A percentile compares a stretch with the other conserved stretches of the same genome.
These are phyloP conservation scores for Aspergillus affinis DNA, from an alignment of 495 filamentous ascomycete genomes.

Conservation along the genomic window DNA sequence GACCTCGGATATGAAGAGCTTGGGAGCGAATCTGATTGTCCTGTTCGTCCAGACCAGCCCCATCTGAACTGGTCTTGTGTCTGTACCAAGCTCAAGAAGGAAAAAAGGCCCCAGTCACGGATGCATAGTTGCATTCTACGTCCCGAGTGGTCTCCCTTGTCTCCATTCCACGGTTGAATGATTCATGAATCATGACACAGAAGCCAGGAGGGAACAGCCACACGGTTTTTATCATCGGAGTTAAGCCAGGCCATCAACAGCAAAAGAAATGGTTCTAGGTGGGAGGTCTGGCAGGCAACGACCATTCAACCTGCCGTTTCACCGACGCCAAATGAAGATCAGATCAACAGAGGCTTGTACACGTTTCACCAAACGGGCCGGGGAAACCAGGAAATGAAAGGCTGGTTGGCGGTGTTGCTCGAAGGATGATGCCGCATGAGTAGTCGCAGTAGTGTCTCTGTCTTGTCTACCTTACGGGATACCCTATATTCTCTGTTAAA, in stretches of 20 bases:
- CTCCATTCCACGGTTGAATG: neutral
- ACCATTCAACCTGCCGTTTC: neutral
- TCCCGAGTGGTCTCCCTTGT: neutral
- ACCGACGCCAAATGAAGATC: slow-evolving; percentile 8
- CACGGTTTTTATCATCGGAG: neutral
- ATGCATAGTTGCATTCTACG: neutral
- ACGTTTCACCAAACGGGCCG: slow-evolving; percentile 7
- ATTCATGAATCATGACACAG: neutral
- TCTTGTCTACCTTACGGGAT: neutral
- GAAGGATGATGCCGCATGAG: neutral
- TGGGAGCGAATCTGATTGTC: neutral
- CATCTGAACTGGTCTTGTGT: neutral
- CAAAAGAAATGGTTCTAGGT: neutral
- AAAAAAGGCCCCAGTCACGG: neutral
- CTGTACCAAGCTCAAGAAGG: neutral
- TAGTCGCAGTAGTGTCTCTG: neutral
- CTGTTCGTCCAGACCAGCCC: neutral
- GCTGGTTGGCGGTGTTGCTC: neutral
- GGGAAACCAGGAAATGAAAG: neutral
- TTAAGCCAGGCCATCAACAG: neutral
- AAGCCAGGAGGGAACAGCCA: neutral
- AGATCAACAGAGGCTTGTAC: slow-evolving; percentile 7
- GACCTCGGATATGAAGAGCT: neutral
- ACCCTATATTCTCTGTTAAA: neutral
- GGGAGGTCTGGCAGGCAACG: neutral